These are phyloP conservation scores for Cercospora berteroae DNA, from an alignment of 2,329 filamentous ascomycete species.

Conservation along the genomic window DNA sequence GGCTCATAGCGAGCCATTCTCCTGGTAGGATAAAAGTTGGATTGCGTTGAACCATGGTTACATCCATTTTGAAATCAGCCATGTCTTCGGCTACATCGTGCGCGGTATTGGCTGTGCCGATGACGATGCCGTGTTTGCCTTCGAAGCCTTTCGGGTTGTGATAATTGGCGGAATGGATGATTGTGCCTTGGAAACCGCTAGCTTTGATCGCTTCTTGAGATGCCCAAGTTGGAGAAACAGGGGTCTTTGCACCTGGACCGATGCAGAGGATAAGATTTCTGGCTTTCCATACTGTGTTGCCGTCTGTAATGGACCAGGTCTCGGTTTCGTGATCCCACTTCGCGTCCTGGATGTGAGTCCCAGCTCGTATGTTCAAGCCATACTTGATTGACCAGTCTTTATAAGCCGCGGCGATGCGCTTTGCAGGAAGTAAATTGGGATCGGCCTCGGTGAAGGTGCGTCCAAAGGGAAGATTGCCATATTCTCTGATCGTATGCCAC, in stretches of 20 bases:
- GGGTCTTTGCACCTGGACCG: constrained; percentile 34
- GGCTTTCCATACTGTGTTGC: constrained; percentile 15
- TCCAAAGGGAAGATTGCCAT: constrained; percentile 41
- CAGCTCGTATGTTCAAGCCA: constrained; percentile 43
- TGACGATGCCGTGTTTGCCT: constrained; percentile 47
- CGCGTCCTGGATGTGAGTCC: constrained; percentile 39
- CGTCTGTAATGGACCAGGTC: constrained; percentile 38
- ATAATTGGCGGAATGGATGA: constrained; percentile 40
- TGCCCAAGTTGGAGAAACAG: constrained; percentile 27
- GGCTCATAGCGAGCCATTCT: constrained; percentile 26
- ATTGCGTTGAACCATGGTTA: constrained; percentile 49
- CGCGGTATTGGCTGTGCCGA: constrained; percentile 51
- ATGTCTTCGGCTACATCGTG: constrained; percentile 53
- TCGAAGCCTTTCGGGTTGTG: constrained; percentile 36
- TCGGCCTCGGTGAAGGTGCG: constrained; percentile 34
- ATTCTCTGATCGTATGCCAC: constrained; percentile 43
- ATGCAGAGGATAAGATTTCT: constrained; percentile 38
- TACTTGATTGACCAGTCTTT: constrained; percentile 40
- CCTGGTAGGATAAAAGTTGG: constrained; percentile 43
- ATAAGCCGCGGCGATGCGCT: constrained; percentile 42
- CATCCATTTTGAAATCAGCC: constrained; percentile 42
- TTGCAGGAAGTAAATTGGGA: constrained; percentile 29
- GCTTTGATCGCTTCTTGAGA: constrained; percentile 37
- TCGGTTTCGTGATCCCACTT: constrained; percentile 40
- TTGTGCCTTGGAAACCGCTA: constrained; percentile 40